Evolutionary conservation across 2,329 filamentous ascomycete genomes (phyloP), one percentile per base, ranked within the genome.

Genomic region (Cucurbitaria berberidis): DNA sequence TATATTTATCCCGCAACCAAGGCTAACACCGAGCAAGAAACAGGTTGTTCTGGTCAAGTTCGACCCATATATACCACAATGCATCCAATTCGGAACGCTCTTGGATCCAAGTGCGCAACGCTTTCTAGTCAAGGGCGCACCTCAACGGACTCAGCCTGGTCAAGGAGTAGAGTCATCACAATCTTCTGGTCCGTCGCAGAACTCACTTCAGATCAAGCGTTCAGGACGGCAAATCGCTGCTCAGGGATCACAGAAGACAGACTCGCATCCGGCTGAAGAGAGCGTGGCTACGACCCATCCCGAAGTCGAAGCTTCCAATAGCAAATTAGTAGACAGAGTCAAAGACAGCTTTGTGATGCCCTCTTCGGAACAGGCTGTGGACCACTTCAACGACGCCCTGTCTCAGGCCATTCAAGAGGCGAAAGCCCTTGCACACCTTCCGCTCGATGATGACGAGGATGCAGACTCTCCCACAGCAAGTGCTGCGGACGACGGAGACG

Each of bases 381-480:
- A 55, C 21, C 39, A 40, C n/a, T 57, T 62, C 53, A 49, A 62
- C 8, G 87, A 90, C 62, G 84, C 84, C 24, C 76, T 93, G 8
- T 83, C 88, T 27, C 76, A 84, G 30, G 83, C 84, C 48, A 91
- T 95, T 52, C 75, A 82, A 27, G 80, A 88, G 64, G 80, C 87
- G 41, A 84, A 83, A 62, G 78, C 83, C 49, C 81, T 84, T 27
- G 82, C 84, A 53, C 77, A 88, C 52, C 76, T 91, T 6, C 76
- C 75, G 1, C 62, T 80, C 0, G 76, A 79, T 24, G 70, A 75
- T 13, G 75, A 78, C 4, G 75, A 78, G 6, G 67, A 72, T 9
- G 57, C 55, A 21, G 52, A 58, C 5, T 67, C 58, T 29, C 61
- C 62, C 21, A 62, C 63, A 16, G 59, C 55, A 34, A 73, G 60